Evolutionary conservation across 106 monocot species (phyloP), one percentile per base, ranked within the genome.

Genomic region (Dioscorea dumetorum): DNA sequence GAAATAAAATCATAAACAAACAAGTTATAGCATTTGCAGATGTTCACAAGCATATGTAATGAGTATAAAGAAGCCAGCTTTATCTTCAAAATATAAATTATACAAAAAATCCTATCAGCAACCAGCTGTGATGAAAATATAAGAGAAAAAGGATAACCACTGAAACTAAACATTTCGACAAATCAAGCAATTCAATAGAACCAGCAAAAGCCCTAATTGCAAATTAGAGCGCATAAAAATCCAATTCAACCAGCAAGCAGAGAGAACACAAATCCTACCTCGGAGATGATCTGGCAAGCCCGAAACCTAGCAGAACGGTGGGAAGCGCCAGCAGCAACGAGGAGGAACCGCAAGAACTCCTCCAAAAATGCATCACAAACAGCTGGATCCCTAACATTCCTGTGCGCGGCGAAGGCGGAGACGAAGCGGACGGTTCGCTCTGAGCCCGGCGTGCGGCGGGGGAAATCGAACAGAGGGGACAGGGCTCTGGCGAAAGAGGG

Each of bases 281-380:
- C 87, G 0, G 90, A 87, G 41, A 99, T 70, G 50, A 99, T 90
- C 79, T 99, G 99, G 79, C 99, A 99, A 5, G 90, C 67, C 21
- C 99, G 79, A 24, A 90, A 85, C 70, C 97, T 77, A 9, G 83
- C 79, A 11, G 78, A 58, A 1, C 89, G 84, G 35, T 84, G 71
- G 33, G 80, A 78, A 5, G 92, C 79, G 3, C 32, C 65, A 8
- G 97, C 58, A 8, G 86, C 93, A 2, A 60, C 65, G 12, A 93
- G 72, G 34, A 99, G 84, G 67, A 93, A 87, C 64, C 84, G 49
- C 11, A 99, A 54, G 24, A 93, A 90, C 61, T 75, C 80, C 49
- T 81, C 83, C 21, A 90, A 48, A 62, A 92, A 92, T 18, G 70
- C 77, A 31, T 75, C 78, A 8, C 12, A 48, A 1, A 48, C 49